phyloP scores from a whole-genome alignment of 495 filamentous ascomycete species.

The Delitschia confertaspora region DNA sequence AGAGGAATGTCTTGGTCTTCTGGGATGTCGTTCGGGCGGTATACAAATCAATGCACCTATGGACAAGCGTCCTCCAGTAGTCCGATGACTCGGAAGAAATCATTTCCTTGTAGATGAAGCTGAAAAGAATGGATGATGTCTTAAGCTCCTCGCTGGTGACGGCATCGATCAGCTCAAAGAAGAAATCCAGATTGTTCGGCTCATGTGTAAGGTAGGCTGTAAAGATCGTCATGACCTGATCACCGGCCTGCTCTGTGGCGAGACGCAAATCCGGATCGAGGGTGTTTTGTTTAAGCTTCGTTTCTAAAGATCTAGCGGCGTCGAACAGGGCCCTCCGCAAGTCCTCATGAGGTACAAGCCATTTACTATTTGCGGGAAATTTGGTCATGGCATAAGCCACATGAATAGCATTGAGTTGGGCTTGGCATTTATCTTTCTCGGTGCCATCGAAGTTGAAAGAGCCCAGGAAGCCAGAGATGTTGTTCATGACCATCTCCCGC shows the following conservation, averaged over 20 bases:
- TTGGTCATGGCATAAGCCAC: conserved; percentile 66
- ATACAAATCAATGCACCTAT: conserved; percentile 83
- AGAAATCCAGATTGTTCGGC: conserved; percentile 70
- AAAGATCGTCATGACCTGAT: conserved; percentile 81
- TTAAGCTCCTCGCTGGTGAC: conserved; percentile 77
- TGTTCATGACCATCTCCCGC: conserved; percentile 61
- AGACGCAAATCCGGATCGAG: conserved; percentile 66
- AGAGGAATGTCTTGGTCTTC: conserved; percentile 84
- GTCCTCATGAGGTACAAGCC: conserved; percentile 69
- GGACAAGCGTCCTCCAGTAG: conserved; percentile 74
- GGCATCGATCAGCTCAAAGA: conserved; percentile 81
- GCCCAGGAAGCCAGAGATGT: conserved; percentile 58
- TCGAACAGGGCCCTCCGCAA: conserved; percentile 60
- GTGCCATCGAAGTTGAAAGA: conserved; percentile 53
- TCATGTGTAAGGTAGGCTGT: conserved; percentile 66
- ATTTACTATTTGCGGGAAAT: conserved; percentile 49
- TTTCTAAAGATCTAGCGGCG: conserved; percentile 64
- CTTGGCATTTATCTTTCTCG: conserved; percentile 55
- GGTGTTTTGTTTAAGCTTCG: conserved; percentile 55
- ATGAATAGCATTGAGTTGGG: conserved; percentile 81
- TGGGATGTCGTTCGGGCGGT: conserved; percentile 66
- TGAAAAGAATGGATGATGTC: conserved; percentile 60
- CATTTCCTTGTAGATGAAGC: conserved; percentile 77
- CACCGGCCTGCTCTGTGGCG: conserved; percentile 78
- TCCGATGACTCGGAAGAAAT: conserved; percentile 79